phyloP scores from a whole-genome alignment of 805 yeast genomes.

The Kockiozyma suomiensis region DNA sequence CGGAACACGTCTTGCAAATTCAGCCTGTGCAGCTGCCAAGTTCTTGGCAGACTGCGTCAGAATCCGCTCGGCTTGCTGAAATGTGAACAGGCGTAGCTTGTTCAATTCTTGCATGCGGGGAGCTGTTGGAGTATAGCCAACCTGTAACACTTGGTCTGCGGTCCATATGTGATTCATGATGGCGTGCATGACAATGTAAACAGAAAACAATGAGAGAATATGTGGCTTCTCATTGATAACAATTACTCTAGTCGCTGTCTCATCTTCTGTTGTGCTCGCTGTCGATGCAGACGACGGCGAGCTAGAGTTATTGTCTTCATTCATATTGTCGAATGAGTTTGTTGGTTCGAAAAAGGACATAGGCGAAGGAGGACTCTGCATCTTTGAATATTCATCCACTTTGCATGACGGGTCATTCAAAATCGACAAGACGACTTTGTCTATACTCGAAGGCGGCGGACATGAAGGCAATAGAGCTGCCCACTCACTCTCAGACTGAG shows the following conservation, averaged over 20 bases:
- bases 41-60: conserved; percentile 13
- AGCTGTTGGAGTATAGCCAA: conserved; percentile 7
- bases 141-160: conserved; percentile 15
- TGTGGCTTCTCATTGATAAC: conserved; percentile 11
- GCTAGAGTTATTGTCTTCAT: not conserved
- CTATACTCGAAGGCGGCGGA: conserved; percentile 10
- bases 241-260: conserved; percentile 5
- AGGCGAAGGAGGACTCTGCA: not conserved
- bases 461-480: not conserved
- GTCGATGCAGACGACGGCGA: not conserved
- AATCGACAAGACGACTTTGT: conserved; percentile 5
- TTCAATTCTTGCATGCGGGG: conserved; percentile 17
- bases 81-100: conserved; percentile 13
- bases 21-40: conserved; percentile 7
- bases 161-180: conserved; percentile 23
- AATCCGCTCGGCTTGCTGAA: conserved; percentile 17
- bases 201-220: conserved; percentile 12
- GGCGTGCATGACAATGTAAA: conserved; percentile 16
- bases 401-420: conserved; percentile 11
- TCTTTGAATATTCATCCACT: conserved; percentile 1
- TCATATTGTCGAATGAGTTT: not conserved
- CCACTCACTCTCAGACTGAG: conserved; percentile 30
- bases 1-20: conserved; percentile 10
- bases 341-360: not conserved
- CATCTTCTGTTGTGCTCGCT: conserved; percentile 9